These are phyloP conservation scores for Rhynchospora tenuis DNA, from an alignment of 176 grass and related monocot species.

Conservation along the genomic window DNA sequence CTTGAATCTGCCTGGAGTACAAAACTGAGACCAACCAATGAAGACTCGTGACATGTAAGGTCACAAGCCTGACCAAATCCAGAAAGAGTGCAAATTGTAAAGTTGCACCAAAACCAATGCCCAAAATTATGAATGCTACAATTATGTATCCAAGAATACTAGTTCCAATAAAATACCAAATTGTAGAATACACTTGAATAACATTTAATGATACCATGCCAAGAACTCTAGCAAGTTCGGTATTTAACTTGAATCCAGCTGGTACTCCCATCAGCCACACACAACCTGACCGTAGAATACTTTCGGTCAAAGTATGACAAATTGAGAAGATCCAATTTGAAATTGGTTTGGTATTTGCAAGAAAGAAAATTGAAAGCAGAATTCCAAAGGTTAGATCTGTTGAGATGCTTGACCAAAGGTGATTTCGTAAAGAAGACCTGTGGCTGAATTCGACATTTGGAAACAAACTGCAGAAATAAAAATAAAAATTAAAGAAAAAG, in stretches of 20 bases:
- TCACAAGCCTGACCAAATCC: conserved; percentile 62
- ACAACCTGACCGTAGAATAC: conserved; percentile 76
- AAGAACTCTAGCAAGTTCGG: conserved; percentile 74
- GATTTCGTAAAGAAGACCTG: conserved; percentile 59
- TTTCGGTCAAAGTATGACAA: conserved; percentile 49
- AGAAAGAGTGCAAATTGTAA: conserved; percentile 63
- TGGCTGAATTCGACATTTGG: conserved; percentile 62
- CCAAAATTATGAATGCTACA: conserved; percentile 47
- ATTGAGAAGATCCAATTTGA: conserved; percentile 42
- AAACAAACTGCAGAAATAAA: conserved; percentile 37
- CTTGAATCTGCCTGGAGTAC: conserved; percentile 85
- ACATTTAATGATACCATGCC: conserved; percentile 84
- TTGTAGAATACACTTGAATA: conserved; percentile 82
- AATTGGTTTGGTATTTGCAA: conserved; percentile 49
- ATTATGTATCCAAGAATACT: conserved; percentile 49
- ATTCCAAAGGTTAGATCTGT: conserved; percentile 70
- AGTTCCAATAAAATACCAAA: conserved; percentile 62
- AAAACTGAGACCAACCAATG: conserved; percentile 73
- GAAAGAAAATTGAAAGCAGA: conserved; percentile 46
- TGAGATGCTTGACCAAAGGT: conserved; percentile 65
- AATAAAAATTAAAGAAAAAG: conserved; percentile 20
- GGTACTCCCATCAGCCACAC: conserved; percentile 98
- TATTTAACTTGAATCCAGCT: conserved; percentile 95
- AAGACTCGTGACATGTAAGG: conserved; percentile 63
- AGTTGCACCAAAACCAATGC: conserved; percentile 60